Evolutionary conservation across 768 basidiomycete species (phyloP).

Genomic region (Polyporus arcularius): DNA sequence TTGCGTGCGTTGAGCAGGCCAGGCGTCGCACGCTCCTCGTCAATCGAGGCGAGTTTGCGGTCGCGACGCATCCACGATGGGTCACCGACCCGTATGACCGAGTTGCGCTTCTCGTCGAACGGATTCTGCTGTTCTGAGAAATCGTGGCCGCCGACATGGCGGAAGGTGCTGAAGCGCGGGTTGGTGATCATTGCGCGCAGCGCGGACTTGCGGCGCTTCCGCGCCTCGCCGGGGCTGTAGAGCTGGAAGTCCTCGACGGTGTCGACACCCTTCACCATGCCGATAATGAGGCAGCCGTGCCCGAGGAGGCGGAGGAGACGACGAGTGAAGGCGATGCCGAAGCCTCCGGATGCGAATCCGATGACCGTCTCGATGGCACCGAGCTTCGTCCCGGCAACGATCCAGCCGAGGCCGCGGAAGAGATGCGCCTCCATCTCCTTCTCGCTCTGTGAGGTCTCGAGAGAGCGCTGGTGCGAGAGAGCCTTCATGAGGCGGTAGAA

Average conservation of each 20-base stretch:
- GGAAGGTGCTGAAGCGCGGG: conserved; percentile 55
- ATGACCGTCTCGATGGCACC: conserved; percentile 65
- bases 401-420: conserved; percentile 66
- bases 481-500: conserved; percentile 58
- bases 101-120: conserved; percentile 11
- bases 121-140: conserved; percentile 13
- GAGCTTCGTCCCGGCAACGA: conserved; percentile 58
- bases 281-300: conserved; percentile 58
- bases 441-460: conserved; percentile 42
- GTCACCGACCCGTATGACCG: conserved; percentile 16
- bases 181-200: conserved; percentile 53
- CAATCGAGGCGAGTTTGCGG: neutral
- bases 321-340: conserved; percentile 54
- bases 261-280: conserved; percentile 65
- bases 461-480: conserved; percentile 50
- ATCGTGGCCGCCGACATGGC: conserved; percentile 31
- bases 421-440: conserved; percentile 38
- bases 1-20: conserved; percentile 10
- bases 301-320: conserved; percentile 58
- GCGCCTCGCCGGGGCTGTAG: conserved; percentile 35
- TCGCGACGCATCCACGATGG: conserved; percentile 23
- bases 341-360: conserved; percentile 59
- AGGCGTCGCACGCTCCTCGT: conserved; percentile 4
- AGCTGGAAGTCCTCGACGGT: conserved; percentile 51
- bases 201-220: conserved; percentile 38